Conservation (phyloP, 805 yeast species). For the Candida qinlingensis region DNA sequence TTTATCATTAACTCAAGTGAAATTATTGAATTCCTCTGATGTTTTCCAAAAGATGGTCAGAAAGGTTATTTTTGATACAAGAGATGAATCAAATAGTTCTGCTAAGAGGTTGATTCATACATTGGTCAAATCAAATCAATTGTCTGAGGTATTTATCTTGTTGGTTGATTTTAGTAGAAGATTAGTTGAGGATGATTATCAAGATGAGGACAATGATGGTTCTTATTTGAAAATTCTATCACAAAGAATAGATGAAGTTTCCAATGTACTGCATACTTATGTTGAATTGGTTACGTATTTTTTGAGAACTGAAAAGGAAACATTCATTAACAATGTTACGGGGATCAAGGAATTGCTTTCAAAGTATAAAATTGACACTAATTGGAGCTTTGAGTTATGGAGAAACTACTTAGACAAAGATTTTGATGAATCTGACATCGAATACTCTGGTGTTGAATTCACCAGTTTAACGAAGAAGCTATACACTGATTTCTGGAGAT, state of each 20-base stretch:
- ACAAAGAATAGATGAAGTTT: conserved; percentile 65
- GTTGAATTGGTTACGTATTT: conserved; percentile 53
- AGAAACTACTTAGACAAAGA: conserved; percentile 35
- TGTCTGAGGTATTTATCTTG: conserved; percentile 63
- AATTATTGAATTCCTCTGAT: conserved; percentile 58
- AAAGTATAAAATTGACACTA: conserved; percentile 41
- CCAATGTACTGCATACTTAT: conserved; percentile 60
- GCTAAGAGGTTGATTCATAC: conserved; percentile 45
- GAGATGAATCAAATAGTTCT: conserved; percentile 43
- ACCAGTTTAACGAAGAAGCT: conserved; percentile 34
- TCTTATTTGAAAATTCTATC: conserved; percentile 66
- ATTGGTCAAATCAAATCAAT: conserved; percentile 37
- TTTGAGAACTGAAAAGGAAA: conserved; percentile 27
- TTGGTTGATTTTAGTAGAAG: conserved; percentile 45
- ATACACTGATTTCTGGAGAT: conserved; percentile 66
- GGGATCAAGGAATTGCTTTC: conserved; percentile 36
- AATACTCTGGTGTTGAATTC: conserved; percentile 18
- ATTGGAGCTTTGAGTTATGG: conserved; percentile 80
- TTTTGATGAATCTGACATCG: conserved; percentile 15
- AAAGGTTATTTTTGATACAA: conserved; percentile 43
- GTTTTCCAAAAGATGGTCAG: conserved; percentile 52
- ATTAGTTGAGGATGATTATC: conserved; percentile 30
- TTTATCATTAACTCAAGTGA: conserved; percentile 58
- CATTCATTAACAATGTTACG: conserved; percentile 32
- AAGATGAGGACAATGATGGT: conserved; percentile 27